These are phyloP conservation scores for Volvariella volvacea DNA, from an alignment of 1,284 basidiomycete genomes.

Conservation along the genomic window DNA sequence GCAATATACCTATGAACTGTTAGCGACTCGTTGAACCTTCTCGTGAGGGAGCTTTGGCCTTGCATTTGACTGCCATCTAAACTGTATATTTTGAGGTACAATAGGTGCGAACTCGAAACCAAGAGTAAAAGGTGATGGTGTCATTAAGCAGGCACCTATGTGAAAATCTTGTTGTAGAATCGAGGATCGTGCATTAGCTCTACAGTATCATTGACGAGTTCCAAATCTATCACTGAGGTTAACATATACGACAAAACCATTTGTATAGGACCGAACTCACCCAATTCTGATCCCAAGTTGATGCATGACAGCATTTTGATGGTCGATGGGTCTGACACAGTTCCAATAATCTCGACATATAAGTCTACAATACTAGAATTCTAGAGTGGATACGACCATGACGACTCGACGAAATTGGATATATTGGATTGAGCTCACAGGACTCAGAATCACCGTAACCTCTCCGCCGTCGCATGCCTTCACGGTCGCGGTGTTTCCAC, in stretches of 20 bases:
- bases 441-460: slow-evolving; percentile 24
- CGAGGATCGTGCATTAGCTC: slow-evolving; percentile 58
- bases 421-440: too few relatives aligned
- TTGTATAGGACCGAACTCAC: slow-evolving; percentile 38
- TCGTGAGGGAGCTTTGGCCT: too few relatives aligned
- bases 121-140: too few relatives aligned
- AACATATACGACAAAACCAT: neutral
- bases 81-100: too few relatives aligned
- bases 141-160: too few relatives aligned
- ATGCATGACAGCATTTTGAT: slow-evolving; percentile 60
- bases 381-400: neutral
- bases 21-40: too few relatives aligned
- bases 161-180: slow-evolving; percentile 44
- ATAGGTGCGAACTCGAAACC: too few relatives aligned
- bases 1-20: too few relatives aligned
- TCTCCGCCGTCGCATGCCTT: slow-evolving; percentile 70
- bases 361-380: slow-evolving; percentile 11
- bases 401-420: too few relatives aligned
- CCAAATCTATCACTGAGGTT: slow-evolving; percentile 37
- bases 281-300: slow-evolving; percentile 59
- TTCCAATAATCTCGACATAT: slow-evolving; percentile 75
- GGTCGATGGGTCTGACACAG: slow-evolving; percentile 50
- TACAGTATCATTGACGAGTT: slow-evolving; percentile 58
- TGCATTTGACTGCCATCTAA: too few relatives aligned
- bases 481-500: slow-evolving; percentile 53